Percentiles rank a stretch among this genome's conserved stretches.
These are phyloP conservation scores for Scheffersomyces coipomensis DNA, from an alignment of 805 yeast genomes.

Conservation along the genomic window DNA sequence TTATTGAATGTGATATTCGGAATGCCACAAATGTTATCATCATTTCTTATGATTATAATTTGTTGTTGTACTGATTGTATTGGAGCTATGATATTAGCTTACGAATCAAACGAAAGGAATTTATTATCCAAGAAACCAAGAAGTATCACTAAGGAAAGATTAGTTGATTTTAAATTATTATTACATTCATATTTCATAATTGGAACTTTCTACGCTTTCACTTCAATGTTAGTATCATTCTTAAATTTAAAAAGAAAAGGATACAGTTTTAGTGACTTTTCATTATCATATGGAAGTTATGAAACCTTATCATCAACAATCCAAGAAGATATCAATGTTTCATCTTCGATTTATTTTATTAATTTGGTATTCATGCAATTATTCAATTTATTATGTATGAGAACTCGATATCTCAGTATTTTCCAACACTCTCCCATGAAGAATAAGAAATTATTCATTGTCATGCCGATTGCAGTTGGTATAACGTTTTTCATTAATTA, in stretches of 20 bases:
- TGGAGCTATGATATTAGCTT: slow-evolving; percentile 43
- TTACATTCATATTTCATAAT: slow-evolving; percentile 42
- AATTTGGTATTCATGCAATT: slow-evolving; percentile 48
- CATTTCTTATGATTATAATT: slow-evolving; percentile 52
- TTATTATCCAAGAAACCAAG: slow-evolving; percentile 43
- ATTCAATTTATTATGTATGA: slow-evolving; percentile 42
- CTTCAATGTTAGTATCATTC: slow-evolving; percentile 40
- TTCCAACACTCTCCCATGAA: slow-evolving; percentile 40
- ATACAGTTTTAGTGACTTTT: slow-evolving; percentile 28
- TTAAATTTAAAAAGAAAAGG: slow-evolving; percentile 35
- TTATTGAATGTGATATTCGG: slow-evolving; percentile 48
- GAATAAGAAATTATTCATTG: slow-evolving; percentile 31
- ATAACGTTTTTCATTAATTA: slow-evolving; percentile 44
- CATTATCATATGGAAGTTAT: slow-evolving; percentile 34
- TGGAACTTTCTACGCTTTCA: slow-evolving; percentile 41
- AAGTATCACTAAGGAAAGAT: slow-evolving; percentile 36
- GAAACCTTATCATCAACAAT: slow-evolving; percentile 20
- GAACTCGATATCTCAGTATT: slow-evolving; percentile 41
- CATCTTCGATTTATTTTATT: slow-evolving; percentile 46
- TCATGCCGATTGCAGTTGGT: slow-evolving; percentile 32
- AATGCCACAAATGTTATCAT: slow-evolving; percentile 47
- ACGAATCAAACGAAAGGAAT: slow-evolving; percentile 43
- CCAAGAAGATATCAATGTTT: slow-evolving; percentile 20
- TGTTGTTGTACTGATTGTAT: slow-evolving; percentile 48
- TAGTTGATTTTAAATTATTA: slow-evolving; percentile 38